phyloP scores from a whole-genome alignment of 129 eudicot species.

The Sambucus nigra region DNA sequence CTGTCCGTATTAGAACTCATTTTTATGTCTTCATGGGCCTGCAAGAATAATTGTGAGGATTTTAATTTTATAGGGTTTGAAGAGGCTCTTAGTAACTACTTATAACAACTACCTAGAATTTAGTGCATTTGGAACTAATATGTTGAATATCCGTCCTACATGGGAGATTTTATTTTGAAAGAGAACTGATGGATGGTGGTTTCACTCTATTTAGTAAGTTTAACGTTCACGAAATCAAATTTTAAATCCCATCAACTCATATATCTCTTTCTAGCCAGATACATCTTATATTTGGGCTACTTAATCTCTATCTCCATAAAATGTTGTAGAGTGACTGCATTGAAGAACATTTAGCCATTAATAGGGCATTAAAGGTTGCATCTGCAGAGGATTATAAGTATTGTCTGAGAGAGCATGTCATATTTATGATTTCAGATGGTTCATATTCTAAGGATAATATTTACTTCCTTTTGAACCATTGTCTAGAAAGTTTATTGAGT shows the following conservation, averaged over 20 bases:
- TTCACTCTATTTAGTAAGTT: slow-evolving; percentile 25
- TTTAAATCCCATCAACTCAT: slow-evolving; percentile 3
- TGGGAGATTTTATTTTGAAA: slow-evolving; percentile 25
- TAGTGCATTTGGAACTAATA: slow-evolving; percentile 78
- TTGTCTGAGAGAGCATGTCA: slow-evolving; percentile 41
- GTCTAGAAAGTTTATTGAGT: slow-evolving; percentile 44
- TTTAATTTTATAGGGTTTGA: slow-evolving; percentile 41
- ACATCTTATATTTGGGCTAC: slow-evolving; percentile 42
- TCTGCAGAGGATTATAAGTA: slow-evolving; percentile 29
- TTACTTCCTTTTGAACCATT: slow-evolving; percentile 25
- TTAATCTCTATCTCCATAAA: slow-evolving; percentile 47
- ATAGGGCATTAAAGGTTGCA: slow-evolving; percentile 39
- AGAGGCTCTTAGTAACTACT: slow-evolving; percentile 42
- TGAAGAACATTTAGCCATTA: slow-evolving; percentile 39
- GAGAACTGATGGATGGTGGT: slow-evolving; percentile 57
- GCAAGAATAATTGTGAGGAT: slow-evolving; percentile 3
- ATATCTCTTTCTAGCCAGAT: slow-evolving; percentile 11
- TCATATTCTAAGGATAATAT: slow-evolving; percentile 5
- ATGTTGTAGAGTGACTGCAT: slow-evolving; percentile 36
- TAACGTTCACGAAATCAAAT: slow-evolving; percentile 10
- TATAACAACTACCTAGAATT: slow-evolving; percentile 35
- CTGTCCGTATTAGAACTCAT: slow-evolving; percentile 54
- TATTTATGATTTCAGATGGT: slow-evolving; percentile 23
- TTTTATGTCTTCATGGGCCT: slow-evolving; percentile 40
- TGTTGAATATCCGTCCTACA: slow-evolving; percentile 41